These are phyloP conservation scores for Gremmenia infestans DNA, from an alignment of 2,329 filamentous ascomycete species.

Conservation along the genomic window DNA sequence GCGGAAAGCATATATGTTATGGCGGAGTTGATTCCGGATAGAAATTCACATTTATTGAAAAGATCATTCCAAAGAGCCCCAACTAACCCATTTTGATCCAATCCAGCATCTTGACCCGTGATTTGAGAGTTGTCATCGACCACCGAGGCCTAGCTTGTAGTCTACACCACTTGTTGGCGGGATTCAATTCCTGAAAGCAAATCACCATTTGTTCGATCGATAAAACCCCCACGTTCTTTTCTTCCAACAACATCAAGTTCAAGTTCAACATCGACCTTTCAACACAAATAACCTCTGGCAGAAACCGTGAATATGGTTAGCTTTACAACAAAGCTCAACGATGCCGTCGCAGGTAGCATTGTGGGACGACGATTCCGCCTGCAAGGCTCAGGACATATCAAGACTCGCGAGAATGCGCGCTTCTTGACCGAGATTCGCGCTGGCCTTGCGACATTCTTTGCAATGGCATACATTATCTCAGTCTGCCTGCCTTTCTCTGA, in stretches of 20 bases:
- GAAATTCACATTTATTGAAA: no score
- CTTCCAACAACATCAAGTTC: not conserved
- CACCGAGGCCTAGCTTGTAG: no score
- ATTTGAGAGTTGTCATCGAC: no score
- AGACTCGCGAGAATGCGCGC: conserved; percentile 49
- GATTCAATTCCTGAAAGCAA: no score
- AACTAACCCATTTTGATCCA: no score
- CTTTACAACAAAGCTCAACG: conserved; percentile 9
- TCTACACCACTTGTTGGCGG: no score
- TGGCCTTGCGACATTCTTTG: conserved; percentile 66
- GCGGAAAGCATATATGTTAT: no score
- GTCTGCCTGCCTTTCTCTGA: conserved; percentile 44
- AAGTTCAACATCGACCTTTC: not conserved
- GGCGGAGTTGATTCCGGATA: no score
- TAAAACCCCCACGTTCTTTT: not conserved
- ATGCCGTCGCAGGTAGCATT: conserved; percentile 51
- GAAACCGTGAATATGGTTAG: not conserved
- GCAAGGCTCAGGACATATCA: conserved; percentile 68
- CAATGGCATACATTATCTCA: conserved; percentile 68
- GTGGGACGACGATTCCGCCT: conserved; percentile 72
- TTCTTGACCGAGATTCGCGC: conserved; percentile 81
- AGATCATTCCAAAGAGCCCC: no score
- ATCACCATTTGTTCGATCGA: no score
- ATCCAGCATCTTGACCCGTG: no score
- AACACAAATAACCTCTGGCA: not conserved